Conservation (phyloP, 1,139 yeast genomes). For the Wickerhamiella infanticola region DNA sequence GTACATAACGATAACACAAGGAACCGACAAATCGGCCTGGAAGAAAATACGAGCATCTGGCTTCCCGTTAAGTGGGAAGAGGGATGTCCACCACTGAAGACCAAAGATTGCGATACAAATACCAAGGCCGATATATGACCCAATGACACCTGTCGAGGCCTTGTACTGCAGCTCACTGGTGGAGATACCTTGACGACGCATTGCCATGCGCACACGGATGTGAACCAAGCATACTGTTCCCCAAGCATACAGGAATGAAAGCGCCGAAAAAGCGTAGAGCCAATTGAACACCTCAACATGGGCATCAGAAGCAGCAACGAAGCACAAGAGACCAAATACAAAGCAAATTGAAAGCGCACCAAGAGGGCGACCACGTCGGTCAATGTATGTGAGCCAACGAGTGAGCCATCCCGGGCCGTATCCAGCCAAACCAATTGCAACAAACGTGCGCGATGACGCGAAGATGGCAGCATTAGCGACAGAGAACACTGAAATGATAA, state of each 20-base stretch:
- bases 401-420: constrained; percentile 59
- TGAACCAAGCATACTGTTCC: constrained; percentile 59
- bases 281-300: constrained; percentile 60
- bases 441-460: constrained; percentile 66
- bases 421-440: constrained; percentile 66
- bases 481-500: constrained; percentile 48
- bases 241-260: constrained; percentile 69
- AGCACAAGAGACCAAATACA: constrained; percentile 49
- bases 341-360: constrained; percentile 45
- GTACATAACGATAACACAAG: constrained; percentile 35
- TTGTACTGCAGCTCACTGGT: constrained; percentile 52
- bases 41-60: constrained; percentile 41
- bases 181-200: constrained; percentile 47
- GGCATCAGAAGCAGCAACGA: constrained; percentile 54
- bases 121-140: constrained; percentile 51
- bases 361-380: constrained; percentile 59
- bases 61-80: constrained; percentile 36
- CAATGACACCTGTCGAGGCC: constrained; percentile 54
- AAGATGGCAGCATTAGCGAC: constrained; percentile 63
- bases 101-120: constrained; percentile 29
- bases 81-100: constrained; percentile 72
- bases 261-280: constrained; percentile 68
- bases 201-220: constrained; percentile 64
- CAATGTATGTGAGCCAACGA: constrained; percentile 53
- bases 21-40: constrained; percentile 38